Percentiles rank a stretch among this genome's conserved stretches.
phyloP scores from a whole-genome alignment of 202 grass and related monocot species.

The Panicum hallii region DNA sequence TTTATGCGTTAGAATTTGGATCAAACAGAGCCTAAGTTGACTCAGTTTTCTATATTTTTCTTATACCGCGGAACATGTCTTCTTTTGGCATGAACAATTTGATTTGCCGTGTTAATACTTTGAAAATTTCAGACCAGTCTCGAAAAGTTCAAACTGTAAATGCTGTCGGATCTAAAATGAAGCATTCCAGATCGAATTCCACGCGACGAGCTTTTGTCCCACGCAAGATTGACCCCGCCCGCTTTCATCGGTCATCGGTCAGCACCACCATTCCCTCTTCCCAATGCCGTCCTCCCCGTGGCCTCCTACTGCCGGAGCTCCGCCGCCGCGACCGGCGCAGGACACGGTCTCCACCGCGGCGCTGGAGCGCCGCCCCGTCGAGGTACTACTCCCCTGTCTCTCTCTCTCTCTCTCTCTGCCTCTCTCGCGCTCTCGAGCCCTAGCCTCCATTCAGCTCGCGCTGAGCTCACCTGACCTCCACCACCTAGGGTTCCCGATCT shows the following conservation, averaged over 20 bases:
- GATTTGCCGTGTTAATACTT: too few relatives aligned
- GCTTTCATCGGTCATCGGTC: neutral
- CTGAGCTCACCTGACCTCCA: slow-evolving; percentile 5
- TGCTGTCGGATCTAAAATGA: neutral
- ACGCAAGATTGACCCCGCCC: neutral
- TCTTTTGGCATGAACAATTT: too few relatives aligned
- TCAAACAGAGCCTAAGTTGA: too few relatives aligned
- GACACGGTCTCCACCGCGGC: neutral
- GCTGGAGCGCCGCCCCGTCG: neutral
- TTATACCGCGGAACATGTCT: too few relatives aligned
- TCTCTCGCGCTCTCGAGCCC: neutral
- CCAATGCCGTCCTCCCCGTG: slow-evolving; percentile 14
- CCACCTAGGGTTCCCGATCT: slow-evolving; percentile 41
- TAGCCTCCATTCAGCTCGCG: slow-evolving; percentile 9
- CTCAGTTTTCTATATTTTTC: too few relatives aligned
- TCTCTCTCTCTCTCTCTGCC: neutral
- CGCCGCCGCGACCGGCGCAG: neutral
- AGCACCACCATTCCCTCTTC: neutral
- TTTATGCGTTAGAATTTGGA: too few relatives aligned
- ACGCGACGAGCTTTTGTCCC: neutral
- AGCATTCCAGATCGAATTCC: neutral
- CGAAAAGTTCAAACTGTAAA: too few relatives aligned
- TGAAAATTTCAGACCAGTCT: too few relatives aligned
- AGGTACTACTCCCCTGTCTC: slow-evolving; percentile 8
- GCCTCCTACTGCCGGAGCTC: slow-evolving; percentile 18